phyloP scores from a whole-genome alignment of 2,329 filamentous ascomycete genomes.

The Nigrospora sphaerica region DNA sequence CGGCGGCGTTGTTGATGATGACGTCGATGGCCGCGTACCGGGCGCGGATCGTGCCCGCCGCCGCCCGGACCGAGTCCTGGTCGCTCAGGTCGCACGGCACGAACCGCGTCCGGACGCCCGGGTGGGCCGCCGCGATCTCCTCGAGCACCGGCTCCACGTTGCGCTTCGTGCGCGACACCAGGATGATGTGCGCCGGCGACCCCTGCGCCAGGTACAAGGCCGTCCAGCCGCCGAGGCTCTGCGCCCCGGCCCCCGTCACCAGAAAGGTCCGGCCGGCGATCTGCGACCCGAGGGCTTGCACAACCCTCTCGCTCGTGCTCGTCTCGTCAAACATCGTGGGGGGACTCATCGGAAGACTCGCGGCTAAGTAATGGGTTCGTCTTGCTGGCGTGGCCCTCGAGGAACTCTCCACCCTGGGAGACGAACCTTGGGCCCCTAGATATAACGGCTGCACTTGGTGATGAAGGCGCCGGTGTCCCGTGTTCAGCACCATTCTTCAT shows the following conservation, averaged over 20 bases:
- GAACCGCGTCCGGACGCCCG: constrained; percentile 8
- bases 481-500: too few species aligned
- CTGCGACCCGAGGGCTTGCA: constrained; percentile 5
- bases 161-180: constrained; percentile 8
- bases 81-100: constrained; percentile 3
- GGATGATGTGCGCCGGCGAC: constrained; percentile 7
- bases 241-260: constrained; percentile 8
- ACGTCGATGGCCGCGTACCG: not conserved
- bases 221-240: constrained; percentile 6
- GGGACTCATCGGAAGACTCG: too few species aligned
- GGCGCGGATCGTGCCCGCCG: not conserved
- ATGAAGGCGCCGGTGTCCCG: too few species aligned
- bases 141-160: constrained; percentile 10
- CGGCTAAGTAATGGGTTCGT: too few species aligned
- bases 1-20: not conserved
- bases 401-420: too few species aligned
- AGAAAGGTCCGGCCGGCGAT: constrained; percentile 13
- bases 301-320: constrained; percentile 3
- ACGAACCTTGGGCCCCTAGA: too few species aligned
- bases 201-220: constrained; percentile 5
- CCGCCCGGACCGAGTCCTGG: not conserved
- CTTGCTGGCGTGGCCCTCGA: too few species aligned
- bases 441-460: too few species aligned
- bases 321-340: too few species aligned
- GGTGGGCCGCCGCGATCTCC: constrained; percentile 7